Base-by-base conservation (phyloP, 140 eudicot species). In the Oenanthe javanica region DNA sequence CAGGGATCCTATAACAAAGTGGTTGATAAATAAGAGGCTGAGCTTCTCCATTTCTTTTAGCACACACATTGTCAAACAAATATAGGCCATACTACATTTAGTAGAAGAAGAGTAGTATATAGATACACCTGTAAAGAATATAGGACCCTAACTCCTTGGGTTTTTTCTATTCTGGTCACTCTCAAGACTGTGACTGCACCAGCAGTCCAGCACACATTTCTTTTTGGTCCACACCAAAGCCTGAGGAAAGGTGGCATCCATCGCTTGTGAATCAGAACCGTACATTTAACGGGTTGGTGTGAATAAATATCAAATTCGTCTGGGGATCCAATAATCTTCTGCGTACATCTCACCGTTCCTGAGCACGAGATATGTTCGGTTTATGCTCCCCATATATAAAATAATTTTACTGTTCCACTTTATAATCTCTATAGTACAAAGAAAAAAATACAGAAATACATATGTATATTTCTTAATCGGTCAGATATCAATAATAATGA, bases 121-220 rank as follows among this genome's bases (percentile, higher is more conserved):
- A 72, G 27, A 72, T 43, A 72, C 77, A 16, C 49, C 27, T 40
- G 76, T 40, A 6, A 18, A 18, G 46, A 38, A 42, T 18, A 72
- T 18, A 72, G 40, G 77, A 46, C 77, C 42, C 77, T 27, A 74
- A 74, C 27, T 74, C 55, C 50, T 46, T 46, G 31, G 54, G 57
- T 36, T 46, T 46, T n/a, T 45, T 73, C 57, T 73, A 10, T 73
- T 73, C 54, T 18, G 7, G 25, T 46, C 78, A 47, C 55, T 47
- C 77, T 73, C 78, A 42, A 72, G 78, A 74, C 15, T 47, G 78
- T n/a, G 78, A 74, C 78, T 0, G 11, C 36, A 74, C 36, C 36
- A 46, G 42, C 16, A 74, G 42, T 16, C 78, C 47, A 16, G 40
- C 40, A 36, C 40, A 36, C 40, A 36, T 36, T 36, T n/a, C 9